Base-by-base conservation (phyloP, 768 basidiomycete species). In the Pholiota microspora region DNA sequence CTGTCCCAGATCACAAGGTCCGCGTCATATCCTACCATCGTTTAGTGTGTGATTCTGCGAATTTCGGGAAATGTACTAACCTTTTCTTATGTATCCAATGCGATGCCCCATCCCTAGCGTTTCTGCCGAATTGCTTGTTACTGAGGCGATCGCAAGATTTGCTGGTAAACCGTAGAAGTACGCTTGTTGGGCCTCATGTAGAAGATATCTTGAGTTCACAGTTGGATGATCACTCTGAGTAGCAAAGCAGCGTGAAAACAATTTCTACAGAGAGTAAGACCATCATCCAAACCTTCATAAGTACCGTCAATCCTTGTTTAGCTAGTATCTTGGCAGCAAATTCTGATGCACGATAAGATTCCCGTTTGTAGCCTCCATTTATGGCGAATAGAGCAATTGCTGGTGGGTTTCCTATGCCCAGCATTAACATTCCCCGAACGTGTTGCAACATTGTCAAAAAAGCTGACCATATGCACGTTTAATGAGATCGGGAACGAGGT, bases 181-280 rank as follows among this genome's bases (percentile, higher is more conserved):
- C 0, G 88, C 89, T 68, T 90, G 89, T 62, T 92, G 89, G 3
- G 92, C 92, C 67, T 95, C 92, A 59, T 84, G 89, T 18, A 92
- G 64, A 8, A 96, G 77, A 69, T 87, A 86, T 3, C 92, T 82
- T 4, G 86, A 86, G 54, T 92, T 81, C 45, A 84, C 61, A 2
- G 45, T 45, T 23, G 85, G 81, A 59, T 88, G 86, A 60, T 88
- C 85, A 48, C 85, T 86, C 87, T 89, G 54, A 7, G 7, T 27
- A 18, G 49, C 12, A 10, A 32, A n/a, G n/a, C n/a, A n/a, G n/a
- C n/a, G n/a, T n/a, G n/a, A n/a, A n/a, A n/a, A n/a, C n/a, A n/a
- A n/a, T n/a, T n/a, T n/a, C n/a, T n/a, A n/a, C n/a, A n/a, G n/a
- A n/a, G n/a, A n/a, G 44, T 31, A 9, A 45, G 44, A 28, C 50